Conservation (phyloP, 2,329 filamentous ascomycete species). For the Fusarium lyarnte region DNA sequence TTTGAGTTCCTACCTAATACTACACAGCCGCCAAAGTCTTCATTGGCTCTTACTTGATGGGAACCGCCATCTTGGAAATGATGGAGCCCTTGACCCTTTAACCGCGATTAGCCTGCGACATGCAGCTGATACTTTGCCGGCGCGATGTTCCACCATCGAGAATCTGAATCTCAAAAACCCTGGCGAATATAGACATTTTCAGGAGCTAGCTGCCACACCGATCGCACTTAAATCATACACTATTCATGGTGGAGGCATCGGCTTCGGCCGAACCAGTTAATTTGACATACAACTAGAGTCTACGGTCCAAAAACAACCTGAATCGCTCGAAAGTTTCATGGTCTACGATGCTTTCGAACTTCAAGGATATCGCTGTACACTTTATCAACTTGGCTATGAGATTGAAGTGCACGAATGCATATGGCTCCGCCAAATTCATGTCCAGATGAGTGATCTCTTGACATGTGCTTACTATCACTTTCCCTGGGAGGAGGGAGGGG, state of each 20-base stretch:
- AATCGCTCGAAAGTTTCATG: neutral
- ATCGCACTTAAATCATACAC: neutral
- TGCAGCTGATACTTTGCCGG: too few relatives aligned
- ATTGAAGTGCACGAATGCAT: accelerated
- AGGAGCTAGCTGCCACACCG: accelerated
- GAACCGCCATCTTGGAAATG: neutral
- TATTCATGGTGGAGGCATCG: accelerated
- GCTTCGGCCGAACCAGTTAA: neutral
- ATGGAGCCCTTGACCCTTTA: too few relatives aligned
- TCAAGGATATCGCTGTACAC: neutral
- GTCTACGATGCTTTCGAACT: neutral
- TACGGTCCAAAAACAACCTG: neutral
- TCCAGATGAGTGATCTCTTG: neutral
- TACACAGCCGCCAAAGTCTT: neutral
- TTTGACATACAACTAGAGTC: neutral
- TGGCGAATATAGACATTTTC: too few relatives aligned
- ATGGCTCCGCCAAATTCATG: neutral
- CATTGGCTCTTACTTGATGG: neutral
- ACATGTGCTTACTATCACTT: neutral
- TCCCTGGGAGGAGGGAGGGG: neutral
- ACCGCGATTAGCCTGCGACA: too few relatives aligned
- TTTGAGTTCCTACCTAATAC: too few relatives aligned
- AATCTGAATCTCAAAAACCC: neutral
- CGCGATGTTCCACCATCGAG: accelerated
- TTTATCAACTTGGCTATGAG: neutral